Percentiles rank a stretch among this genome's conserved stretches.
Conservation (phyloP, 1,139 yeast genomes). For the Kodamaea plutei region DNA sequence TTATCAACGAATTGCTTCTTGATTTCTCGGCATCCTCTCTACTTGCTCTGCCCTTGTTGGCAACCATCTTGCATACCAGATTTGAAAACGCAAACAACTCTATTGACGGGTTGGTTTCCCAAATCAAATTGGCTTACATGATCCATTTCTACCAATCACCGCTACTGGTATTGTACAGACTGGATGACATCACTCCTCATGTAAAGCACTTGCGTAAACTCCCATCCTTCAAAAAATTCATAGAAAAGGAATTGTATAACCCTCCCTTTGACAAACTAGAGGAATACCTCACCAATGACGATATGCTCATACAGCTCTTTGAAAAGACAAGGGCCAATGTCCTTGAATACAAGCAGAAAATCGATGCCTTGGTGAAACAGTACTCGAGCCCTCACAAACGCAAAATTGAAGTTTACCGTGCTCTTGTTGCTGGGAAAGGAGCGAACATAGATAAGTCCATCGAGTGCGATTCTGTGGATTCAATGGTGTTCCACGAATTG, state of each 20-base stretch:
- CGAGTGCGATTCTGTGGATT: constrained; percentile 10
- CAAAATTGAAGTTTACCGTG: constrained; percentile 31
- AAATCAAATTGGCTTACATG: constrained; percentile 62
- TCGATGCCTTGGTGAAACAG: constrained; percentile 20
- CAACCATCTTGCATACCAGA: constrained; percentile 34
- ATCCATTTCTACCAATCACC: constrained; percentile 71
- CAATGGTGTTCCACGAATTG: constrained; percentile 34
- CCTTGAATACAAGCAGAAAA: constrained; percentile 20
- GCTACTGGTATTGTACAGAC: constrained; percentile 37
- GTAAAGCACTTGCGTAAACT: constrained; percentile 27
- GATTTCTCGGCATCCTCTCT: constrained; percentile 14
- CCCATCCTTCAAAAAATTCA: constrained; percentile 35
- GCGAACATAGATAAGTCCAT: constrained; percentile 1
- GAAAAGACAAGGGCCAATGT: constrained; percentile 17
- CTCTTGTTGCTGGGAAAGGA: constrained; percentile 16
- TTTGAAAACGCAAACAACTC: constrained; percentile 44
- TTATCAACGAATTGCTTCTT: constrained; percentile 32
- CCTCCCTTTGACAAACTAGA: constrained; percentile 11
- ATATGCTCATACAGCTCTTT: constrained; percentile 17
- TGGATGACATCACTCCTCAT: constrained; percentile 7
- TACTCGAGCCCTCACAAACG: constrained; percentile 11
- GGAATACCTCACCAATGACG: constrained; percentile 19
- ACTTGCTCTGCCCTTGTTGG: constrained; percentile 21
- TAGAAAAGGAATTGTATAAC: constrained; percentile 21
- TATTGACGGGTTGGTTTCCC: constrained; percentile 49